Base-by-base conservation (phyloP, 805 yeast species). In the Kodamaea kakaduensis region DNA sequence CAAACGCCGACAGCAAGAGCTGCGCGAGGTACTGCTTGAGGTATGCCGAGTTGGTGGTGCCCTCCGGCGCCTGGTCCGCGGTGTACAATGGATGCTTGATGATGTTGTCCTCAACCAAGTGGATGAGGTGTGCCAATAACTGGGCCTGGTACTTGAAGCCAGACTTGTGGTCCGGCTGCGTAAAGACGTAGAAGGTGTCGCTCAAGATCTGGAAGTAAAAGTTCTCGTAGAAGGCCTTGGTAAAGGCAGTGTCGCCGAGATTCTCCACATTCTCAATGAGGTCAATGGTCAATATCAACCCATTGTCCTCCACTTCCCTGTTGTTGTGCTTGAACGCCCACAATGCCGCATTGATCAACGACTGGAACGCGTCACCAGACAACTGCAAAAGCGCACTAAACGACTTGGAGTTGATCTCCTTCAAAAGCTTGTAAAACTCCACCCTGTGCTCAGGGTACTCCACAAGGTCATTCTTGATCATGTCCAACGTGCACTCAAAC, bases 311-410 rank as follows among this genome's bases (percentile, higher is more conserved):
- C 37, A 93, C 97, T 37, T 90, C 97, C 59, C 97, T 79, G 61
- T 93, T 89, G 54, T 89, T 93, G 60, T 93, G 99, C 63, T 93
- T 90, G 60, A 93, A 85, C 0, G 97, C 97, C 99, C 99, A 93
- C 52, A 93, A 70, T 30, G 95, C 89, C 2, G 97, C 95, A 62
- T 88, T 90, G 41, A 93, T 79, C 38, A 93, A 82, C 40, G 87
- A 75, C 54, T 84, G 88, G 73, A 93, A 90, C 16, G 95, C 95
- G 44, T 79, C 88, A 3, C 94, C 90, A 7, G 97, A 94, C 45
- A 93, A 73, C 58, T 87, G 84, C 41, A 87, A 69, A 46, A 93
- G 71, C 1, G 97, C 95, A 40, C 77, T 74, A 71, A 93, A 93
- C 12, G 93, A 81, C 54, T 84, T 82, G 47, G 79, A 61, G 59